Evolutionary conservation across 2,329 filamentous ascomycete species (phyloP).

Genomic region (Phyllosticta citriasiana): DNA sequence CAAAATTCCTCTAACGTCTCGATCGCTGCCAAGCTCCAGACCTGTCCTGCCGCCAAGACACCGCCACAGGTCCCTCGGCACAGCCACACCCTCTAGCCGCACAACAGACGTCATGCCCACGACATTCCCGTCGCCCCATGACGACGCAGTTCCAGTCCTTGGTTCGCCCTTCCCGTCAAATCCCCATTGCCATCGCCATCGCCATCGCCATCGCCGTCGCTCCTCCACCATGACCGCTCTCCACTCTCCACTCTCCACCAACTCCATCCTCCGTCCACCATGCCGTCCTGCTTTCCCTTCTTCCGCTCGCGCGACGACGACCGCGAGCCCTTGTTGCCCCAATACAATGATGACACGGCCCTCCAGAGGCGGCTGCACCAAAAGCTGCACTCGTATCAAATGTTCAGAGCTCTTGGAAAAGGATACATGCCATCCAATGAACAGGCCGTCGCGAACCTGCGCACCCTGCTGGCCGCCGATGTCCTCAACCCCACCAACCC

Average conservation of each 20-base stretch:
- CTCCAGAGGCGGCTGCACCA: slow-evolving; percentile 70
- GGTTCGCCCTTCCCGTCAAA: neutral
- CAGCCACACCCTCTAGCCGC: neutral
- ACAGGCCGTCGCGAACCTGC: slow-evolving; percentile 69
- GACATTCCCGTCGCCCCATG: neutral
- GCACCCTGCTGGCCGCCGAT: slow-evolving; percentile 67
- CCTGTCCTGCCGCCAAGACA: neutral
- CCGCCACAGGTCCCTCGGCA: neutral
- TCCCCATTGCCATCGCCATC: neutral
- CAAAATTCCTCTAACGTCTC: neutral
- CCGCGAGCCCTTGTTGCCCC: slow-evolving; percentile 69
- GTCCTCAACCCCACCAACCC: slow-evolving; percentile 65
- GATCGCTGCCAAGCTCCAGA: neutral
- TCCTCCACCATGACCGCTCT: neutral
- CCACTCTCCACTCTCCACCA: neutral
- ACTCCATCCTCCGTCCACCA: slow-evolving; percentile 15
- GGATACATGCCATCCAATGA: slow-evolving; percentile 91
- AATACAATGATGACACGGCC: slow-evolving; percentile 70
- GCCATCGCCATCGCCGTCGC: neutral
- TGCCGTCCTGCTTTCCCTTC: slow-evolving; percentile 58
- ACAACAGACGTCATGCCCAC: neutral
- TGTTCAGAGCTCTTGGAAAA: slow-evolving; percentile 68
- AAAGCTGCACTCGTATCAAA: slow-evolving; percentile 90
- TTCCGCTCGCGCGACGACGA: slow-evolving; percentile 49
- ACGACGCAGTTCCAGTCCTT: neutral